Evolutionary conservation across 1,139 yeast species (phyloP).

Genomic region (Scheffersomyces illinoinensis): DNA sequence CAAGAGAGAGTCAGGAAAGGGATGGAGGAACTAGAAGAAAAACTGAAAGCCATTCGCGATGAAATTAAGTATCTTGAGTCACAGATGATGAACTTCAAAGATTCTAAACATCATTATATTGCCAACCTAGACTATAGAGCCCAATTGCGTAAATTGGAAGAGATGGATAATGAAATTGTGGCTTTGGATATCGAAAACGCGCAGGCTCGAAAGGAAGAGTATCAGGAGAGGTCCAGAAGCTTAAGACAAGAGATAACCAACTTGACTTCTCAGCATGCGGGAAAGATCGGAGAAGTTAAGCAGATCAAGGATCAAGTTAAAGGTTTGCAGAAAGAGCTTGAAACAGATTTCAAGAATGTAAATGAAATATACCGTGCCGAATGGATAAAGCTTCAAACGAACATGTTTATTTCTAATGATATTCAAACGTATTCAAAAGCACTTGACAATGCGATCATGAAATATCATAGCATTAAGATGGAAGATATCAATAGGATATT

Average conservation of each 20-base stretch:
- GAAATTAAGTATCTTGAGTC: constrained; percentile 26
- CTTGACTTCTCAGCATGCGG: constrained; percentile 69
- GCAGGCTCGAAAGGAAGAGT: constrained; percentile 59
- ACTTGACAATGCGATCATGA: constrained; percentile 90
- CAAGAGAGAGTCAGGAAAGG: constrained; percentile 8
- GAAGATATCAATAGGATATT: constrained; percentile 84
- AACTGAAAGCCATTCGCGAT: constrained; percentile 26
- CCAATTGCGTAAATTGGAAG: constrained; percentile 27
- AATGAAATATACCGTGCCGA: constrained; percentile 65
- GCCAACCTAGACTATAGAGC: constrained; percentile 43
- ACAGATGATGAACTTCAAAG: constrained; percentile 36
- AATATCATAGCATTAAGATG: constrained; percentile 89
- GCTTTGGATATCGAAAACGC: constrained; percentile 59
- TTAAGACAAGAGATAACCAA: constrained; percentile 58
- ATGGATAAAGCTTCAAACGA: constrained; percentile 77
- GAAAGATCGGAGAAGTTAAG: constrained; percentile 80
- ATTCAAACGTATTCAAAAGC: constrained; percentile 81
- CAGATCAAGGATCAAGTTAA: constrained; percentile 77
- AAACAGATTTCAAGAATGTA: constrained; percentile 69
- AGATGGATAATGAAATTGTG: constrained; percentile 27
- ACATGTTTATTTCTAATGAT: constrained; percentile 80
- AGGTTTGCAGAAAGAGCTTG: constrained; percentile 56
- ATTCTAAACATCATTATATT: constrained; percentile 36
- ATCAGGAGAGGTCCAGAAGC: constrained; percentile 56
- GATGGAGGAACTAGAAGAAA: constrained; percentile 11